phyloP scores from a whole-genome alignment of 2,329 filamentous ascomycete genomes.

The Rasamsonia emersonii region DNA sequence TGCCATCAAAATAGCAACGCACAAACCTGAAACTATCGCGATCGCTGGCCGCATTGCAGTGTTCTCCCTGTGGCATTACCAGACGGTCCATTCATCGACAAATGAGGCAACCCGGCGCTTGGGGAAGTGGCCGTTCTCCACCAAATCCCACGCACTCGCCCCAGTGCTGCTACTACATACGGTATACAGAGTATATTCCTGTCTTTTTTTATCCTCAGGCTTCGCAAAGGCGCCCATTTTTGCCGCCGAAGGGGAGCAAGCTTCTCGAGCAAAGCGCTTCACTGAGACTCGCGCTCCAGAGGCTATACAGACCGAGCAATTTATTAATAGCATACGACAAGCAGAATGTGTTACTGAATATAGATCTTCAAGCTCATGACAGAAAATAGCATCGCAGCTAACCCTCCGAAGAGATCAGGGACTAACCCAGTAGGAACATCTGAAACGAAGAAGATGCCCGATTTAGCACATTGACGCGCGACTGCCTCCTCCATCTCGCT shows the following conservation, averaged over 20 bases:
- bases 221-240: not conserved
- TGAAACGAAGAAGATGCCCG: constrained; percentile 23
- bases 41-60: constrained; percentile 6
- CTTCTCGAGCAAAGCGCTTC: constrained; percentile 2
- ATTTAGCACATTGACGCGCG: constrained; percentile 33
- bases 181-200: no score
- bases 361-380: constrained; percentile 14
- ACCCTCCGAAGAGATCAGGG: constrained; percentile 3
- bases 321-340: constrained; percentile 9
- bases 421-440: constrained; percentile 8
- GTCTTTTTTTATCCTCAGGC: no score
- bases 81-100: constrained; percentile 18
- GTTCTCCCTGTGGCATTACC: not conserved
- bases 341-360: constrained; percentile 15
- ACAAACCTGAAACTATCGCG: constrained; percentile 14
- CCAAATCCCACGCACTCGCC: not conserved
- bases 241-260: constrained; percentile 5
- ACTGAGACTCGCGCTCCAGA: not conserved
- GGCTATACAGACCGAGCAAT: constrained; percentile 1
- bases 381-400: not conserved
- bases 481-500: constrained; percentile 13
- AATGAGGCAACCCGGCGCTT: constrained; percentile 7
- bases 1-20: constrained; percentile 18
- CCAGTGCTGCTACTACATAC: constrained; percentile 6
- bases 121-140: no score